Evolutionary conservation across 1,139 yeast species (phyloP), one percentile per base, ranked within the genome.

Genomic region (Saccharomycopsis hybrid): DNA sequence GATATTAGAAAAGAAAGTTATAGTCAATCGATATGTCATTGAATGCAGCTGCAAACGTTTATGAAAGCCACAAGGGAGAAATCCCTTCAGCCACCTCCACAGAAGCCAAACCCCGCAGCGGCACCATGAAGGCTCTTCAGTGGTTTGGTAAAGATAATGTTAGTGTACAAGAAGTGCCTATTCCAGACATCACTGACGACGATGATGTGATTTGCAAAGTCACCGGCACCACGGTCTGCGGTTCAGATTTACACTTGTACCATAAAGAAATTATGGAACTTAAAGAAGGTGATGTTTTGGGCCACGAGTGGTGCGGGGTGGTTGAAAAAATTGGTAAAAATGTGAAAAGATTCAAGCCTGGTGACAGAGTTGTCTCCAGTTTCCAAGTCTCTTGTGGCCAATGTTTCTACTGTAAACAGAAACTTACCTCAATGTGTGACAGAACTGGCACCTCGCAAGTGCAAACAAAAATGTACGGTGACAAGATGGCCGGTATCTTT

Each of bases 261-360:
- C 39, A 36, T n/a, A 36, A 36, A 13, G 39, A 36, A 13, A 36
- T 36, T 24, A 36, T 36, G 39, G 39, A 36, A 24, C 39, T 36
- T 36, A 9, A 24, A 7, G 69, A 69, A 36, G 76, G 76, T 1
- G 79, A 80, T 13, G 72, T 72, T 51, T 61, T 82, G 68, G 88
- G 87, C 13, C 87, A 82, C 59, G 88, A 82, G 59, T 67, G 68
- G 53, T 60, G 71, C 1, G 76, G 75, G 36, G 59, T 64, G 9
- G 68, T 72, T 25, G 46, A 59, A 13, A 65, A 59, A 27, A 60
- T 70, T n/a, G 76, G 76, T 30, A 18, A 57, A 1, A 58, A 48
- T 5, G 76, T 71, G 4, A 59, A 60, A 1, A 55, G 58, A 13
- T 60, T 68, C 25, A 58, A 66, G 46, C 59, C 60, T 13, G 75